A percentile compares a stretch with the other conserved stretches of the same genome.
Evolutionary conservation across 2,329 filamentous ascomycete genomes (phyloP).

Genomic region (Coniochaeta prunicola): DNA sequence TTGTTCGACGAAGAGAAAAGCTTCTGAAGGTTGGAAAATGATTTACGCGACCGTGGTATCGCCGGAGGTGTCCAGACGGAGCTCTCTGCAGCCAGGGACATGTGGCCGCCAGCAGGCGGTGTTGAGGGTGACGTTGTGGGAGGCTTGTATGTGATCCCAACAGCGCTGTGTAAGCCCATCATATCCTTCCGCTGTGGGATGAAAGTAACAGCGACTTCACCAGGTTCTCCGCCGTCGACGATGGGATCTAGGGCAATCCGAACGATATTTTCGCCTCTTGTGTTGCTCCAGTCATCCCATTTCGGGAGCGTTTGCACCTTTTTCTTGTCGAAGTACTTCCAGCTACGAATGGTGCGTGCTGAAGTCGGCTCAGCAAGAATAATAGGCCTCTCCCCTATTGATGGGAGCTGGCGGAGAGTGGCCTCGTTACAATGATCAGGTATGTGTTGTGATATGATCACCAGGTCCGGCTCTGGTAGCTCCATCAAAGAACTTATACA

Average conservation of each 20-base stretch:
- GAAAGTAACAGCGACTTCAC: slow-evolving; percentile 66
- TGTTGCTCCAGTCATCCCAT: slow-evolving; percentile 34
- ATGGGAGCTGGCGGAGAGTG: slow-evolving; percentile 57
- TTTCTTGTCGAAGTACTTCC: slow-evolving; percentile 58
- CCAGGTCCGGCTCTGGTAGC: slow-evolving; percentile 34
- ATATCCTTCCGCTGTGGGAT: slow-evolving; percentile 54
- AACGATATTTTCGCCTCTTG: slow-evolving; percentile 24
- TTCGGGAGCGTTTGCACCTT: slow-evolving; percentile 36
- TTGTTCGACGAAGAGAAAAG: background rate
- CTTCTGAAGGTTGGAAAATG: slow-evolving; percentile 2
- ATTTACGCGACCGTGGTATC: slow-evolving; percentile 19
- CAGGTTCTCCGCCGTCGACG: slow-evolving; percentile 42
- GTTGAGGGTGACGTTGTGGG: slow-evolving; percentile 24
- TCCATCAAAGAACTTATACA: slow-evolving; percentile 45
- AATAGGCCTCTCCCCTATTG: slow-evolving; percentile 43
- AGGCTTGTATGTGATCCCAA: slow-evolving; percentile 66
- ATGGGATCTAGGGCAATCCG: slow-evolving; percentile 47
- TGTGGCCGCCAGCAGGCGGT: background rate
- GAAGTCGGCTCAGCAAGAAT: slow-evolving; percentile 60
- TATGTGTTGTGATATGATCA: slow-evolving; percentile 38
- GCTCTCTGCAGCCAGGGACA: background rate
- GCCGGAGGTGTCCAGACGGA: slow-evolving; percentile 18
- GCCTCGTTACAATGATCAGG: slow-evolving; percentile 65
- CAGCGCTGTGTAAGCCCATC: slow-evolving; percentile 55
- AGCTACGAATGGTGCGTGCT: slow-evolving; percentile 57